Evolutionary conservation across 495 filamentous ascomycete species (phyloP), one percentile per base, ranked within the genome.

Genomic region (Podospora appendiculata): DNA sequence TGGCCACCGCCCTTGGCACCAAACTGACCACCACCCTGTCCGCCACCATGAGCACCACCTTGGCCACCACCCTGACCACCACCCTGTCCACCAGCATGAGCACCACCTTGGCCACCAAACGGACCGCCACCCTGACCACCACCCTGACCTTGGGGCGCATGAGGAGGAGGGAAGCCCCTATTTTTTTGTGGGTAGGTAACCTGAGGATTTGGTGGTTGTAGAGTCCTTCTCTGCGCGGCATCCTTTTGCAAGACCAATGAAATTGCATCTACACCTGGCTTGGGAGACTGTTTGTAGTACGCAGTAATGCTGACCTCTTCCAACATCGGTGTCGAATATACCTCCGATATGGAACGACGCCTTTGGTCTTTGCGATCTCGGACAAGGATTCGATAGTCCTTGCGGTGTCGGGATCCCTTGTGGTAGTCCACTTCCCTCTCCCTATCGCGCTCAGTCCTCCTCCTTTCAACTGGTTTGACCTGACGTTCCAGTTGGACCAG

Each of bases 401-500:
- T 44, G 1, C 13, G 36, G 6, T 50, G 13, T 53, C 32, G 52
- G 12, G 39, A n/a, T 40, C 17, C 48, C 41, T 45, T 50, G 8
- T 51, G 38, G 46, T 51, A 32, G 32, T 60, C 53, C 45, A 33
- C 50, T 18, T 56, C 36, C 51, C 52, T 44, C 17, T 47, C 34
- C 48, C 43, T 57, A 38, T 39, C 25, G 25, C 2, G 25, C 25
- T 25, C 25, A 25, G 2, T 25, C 25, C 25, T 25, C 25, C 25
- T 25, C 25, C 25, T 25, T 5, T 2, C 5, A 5, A 25, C 25
- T 5, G 25, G 9, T 35, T 45, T 52, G 33, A 66, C 50, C 48
- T 63, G 55, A 18, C 65, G 59, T 16, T 70, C 63, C 17, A 73
- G 48, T 52, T 73, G 70, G 6, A 52, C 66, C 1, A 73, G 58